Percentiles rank a stretch among this genome's conserved stretches.
phyloP scores from a whole-genome alignment of 371 early-diverging fungal genomes.

The Mucor sp. region DNA sequence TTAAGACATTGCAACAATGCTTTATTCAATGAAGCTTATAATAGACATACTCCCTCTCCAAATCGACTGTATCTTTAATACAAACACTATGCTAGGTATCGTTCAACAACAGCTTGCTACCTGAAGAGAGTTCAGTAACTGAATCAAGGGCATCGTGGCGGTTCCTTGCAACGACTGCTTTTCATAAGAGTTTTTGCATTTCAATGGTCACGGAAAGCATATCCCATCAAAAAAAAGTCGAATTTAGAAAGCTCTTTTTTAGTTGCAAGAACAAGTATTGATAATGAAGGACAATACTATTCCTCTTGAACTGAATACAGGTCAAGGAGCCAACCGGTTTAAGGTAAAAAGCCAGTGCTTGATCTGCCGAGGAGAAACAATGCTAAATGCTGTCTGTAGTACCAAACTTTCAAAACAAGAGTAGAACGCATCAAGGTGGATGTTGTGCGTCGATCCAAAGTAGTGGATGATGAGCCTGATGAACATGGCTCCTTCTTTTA shows the following conservation, averaged over 20 bases:
- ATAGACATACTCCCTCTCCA: no score
- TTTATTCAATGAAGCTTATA: no score
- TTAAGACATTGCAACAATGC: no score
- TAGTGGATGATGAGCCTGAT: constrained; percentile 64
- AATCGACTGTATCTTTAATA: no score
- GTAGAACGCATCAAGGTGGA: constrained; percentile 81
- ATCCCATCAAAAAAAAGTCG: not conserved
- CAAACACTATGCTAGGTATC: no score
- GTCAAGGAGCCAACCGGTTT: constrained; percentile 71
- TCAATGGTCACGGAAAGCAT: not conserved
- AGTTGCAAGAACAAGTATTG: constrained; percentile 7
- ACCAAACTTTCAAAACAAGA: constrained; percentile 79
- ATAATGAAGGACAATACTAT: constrained; percentile 39
- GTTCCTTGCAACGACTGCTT: not conserved
- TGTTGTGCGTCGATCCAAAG: constrained; percentile 55
- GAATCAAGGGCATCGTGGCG: not conserved
- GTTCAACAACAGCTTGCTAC: no score
- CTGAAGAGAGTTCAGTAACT: not conserved
- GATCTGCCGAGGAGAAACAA: no score
- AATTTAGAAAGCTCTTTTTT: not conserved
- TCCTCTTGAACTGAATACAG: constrained; percentile 65
- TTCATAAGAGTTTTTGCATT: constrained; percentile 5
- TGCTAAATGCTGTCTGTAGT: constrained; percentile 44
- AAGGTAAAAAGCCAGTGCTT: no score
- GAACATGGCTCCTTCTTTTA: constrained; percentile 82